phyloP scores from a whole-genome alignment of 2,329 filamentous ascomycete species.

The Macrophomina phaseolina region DNA sequence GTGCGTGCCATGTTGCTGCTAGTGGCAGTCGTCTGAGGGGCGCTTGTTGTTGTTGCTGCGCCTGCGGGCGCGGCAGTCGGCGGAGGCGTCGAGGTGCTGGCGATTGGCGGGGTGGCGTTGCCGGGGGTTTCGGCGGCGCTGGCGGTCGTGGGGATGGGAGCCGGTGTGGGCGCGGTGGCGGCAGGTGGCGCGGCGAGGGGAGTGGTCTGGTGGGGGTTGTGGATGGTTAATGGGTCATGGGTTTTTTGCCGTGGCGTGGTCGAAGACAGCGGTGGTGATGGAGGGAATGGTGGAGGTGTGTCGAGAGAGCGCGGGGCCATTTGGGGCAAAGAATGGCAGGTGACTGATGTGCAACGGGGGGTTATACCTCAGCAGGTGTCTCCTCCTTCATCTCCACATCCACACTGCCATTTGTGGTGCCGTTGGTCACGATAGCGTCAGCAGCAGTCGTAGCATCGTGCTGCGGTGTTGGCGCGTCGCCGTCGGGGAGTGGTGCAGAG shows the following conservation, averaged over 20 bases:
- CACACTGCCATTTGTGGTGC: slow-evolving; percentile 28
- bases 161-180: slow-evolving; percentile 6
- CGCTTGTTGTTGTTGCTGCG: slow-evolving; percentile 9
- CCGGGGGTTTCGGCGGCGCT: slow-evolving; percentile 16
- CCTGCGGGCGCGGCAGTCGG: slow-evolving; percentile 21
- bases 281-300: slow-evolving; percentile 7
- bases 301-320: no score
- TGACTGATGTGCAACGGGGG: background rate
- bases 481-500: background rate
- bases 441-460: slow-evolving; percentile 8
- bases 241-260: background rate
- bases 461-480: slow-evolving; percentile 24
- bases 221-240: background rate
- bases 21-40: slow-evolving; percentile 22
- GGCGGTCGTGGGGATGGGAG: slow-evolving; percentile 11
- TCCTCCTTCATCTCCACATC: slow-evolving; percentile 47
- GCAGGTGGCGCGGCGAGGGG: slow-evolving; percentile 3
- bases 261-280: slow-evolving; percentile 22
- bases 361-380: slow-evolving; percentile 33
- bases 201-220: background rate
- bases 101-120: slow-evolving; percentile 27
- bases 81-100: slow-evolving; percentile 31
- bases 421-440: slow-evolving; percentile 32
- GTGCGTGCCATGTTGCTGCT: slow-evolving; percentile 28
- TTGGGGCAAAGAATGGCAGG: background rate